Percentiles rank a stretch among this genome's conserved stretches.
Conservation (phyloP, 306 rosid genomes). For the Acacia acuminata region DNA sequence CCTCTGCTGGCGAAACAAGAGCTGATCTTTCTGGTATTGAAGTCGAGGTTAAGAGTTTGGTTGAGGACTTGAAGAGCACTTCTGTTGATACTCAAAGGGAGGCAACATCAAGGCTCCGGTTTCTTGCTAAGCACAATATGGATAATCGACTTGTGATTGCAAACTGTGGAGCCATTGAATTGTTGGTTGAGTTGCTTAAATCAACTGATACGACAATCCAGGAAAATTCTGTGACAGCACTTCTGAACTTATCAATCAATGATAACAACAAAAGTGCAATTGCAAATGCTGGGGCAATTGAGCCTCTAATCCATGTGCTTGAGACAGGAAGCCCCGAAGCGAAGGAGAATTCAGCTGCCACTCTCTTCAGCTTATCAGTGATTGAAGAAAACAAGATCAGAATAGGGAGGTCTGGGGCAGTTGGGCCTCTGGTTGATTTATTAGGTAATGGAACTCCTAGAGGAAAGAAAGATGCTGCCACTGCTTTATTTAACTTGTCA, state of each 20-base stretch:
- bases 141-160: slow-evolving; percentile 95
- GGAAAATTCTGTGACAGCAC: slow-evolving; percentile 97
- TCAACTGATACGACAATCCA: slow-evolving; percentile 65
- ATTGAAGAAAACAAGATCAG: slow-evolving; percentile 84
- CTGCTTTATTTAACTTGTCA: slow-evolving; percentile 94
- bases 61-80: slow-evolving; percentile 66
- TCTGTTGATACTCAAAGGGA: slow-evolving; percentile 73
- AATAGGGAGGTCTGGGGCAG: slow-evolving; percentile 94
- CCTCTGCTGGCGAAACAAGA: slow-evolving; percentile 60
- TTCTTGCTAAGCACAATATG: slow-evolving; percentile 83
- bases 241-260: slow-evolving; percentile 88
- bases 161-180: slow-evolving; percentile 71
- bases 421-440: slow-evolving; percentile 84
- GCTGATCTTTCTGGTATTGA: slow-evolving; percentile 79
- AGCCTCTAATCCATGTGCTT: slow-evolving; percentile 86
- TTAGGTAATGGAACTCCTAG: slow-evolving; percentile 92
- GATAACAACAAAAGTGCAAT: slow-evolving; percentile 82
- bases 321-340: slow-evolving; percentile 91
- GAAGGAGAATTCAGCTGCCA: slow-evolving; percentile 97
- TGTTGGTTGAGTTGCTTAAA: slow-evolving; percentile 73
- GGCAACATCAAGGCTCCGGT: slow-evolving; percentile 73
- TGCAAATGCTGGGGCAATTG: slow-evolving; percentile 84
- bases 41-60: slow-evolving; percentile 67
- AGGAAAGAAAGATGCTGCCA: slow-evolving; percentile 97
- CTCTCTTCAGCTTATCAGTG: slow-evolving; percentile 94